phyloP scores from a whole-genome alignment of 2,329 filamentous ascomycete genomes.

The Exophiala sp. region DNA sequence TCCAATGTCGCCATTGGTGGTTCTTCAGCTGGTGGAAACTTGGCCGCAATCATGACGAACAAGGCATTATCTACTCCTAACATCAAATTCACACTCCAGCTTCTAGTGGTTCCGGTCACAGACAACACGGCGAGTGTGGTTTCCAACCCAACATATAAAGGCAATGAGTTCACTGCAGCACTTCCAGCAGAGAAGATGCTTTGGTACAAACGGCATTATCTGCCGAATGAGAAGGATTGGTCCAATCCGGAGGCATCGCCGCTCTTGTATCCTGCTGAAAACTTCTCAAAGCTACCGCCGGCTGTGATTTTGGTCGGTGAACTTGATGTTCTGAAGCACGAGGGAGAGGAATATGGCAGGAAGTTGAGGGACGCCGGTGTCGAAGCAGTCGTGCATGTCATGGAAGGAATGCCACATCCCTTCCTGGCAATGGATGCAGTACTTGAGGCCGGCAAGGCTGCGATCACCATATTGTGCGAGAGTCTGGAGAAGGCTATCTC shows the following conservation, averaged over 20 bases:
- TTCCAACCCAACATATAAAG: slow-evolving; percentile 36
- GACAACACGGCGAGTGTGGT: slow-evolving; percentile 51
- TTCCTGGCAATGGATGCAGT: slow-evolving; percentile 58
- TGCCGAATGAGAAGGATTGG: slow-evolving; percentile 48
- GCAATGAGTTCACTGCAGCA: slow-evolving; percentile 49
- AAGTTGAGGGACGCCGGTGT: slow-evolving; percentile 50
- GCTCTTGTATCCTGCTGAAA: slow-evolving; percentile 46
- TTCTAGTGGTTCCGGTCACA: slow-evolving; percentile 56
- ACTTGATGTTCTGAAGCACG: slow-evolving; percentile 54
- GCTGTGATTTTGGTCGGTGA: slow-evolving; percentile 55
- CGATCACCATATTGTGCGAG: slow-evolving; percentile 48
- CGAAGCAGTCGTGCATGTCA: slow-evolving; percentile 46
- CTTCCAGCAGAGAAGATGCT: slow-evolving; percentile 56
- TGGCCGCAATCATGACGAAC: slow-evolving; percentile 51
- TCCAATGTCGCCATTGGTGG: slow-evolving; percentile 47
- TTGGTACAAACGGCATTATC: slow-evolving; percentile 53
- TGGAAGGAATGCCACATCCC: slow-evolving; percentile 56
- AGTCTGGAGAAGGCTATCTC: not conserved
- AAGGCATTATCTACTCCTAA: slow-evolving; percentile 32
- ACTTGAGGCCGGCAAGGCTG: slow-evolving; percentile 49
- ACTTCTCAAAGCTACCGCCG: slow-evolving; percentile 50
- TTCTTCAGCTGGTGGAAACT: slow-evolving; percentile 51
- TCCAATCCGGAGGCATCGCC: slow-evolving; percentile 53
- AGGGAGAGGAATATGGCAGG: slow-evolving; percentile 51
- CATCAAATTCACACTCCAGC: slow-evolving; percentile 45